Evolutionary conservation across 2,329 filamentous ascomycete genomes (phyloP).

Genomic region (Colletotrichum sidae): DNA sequence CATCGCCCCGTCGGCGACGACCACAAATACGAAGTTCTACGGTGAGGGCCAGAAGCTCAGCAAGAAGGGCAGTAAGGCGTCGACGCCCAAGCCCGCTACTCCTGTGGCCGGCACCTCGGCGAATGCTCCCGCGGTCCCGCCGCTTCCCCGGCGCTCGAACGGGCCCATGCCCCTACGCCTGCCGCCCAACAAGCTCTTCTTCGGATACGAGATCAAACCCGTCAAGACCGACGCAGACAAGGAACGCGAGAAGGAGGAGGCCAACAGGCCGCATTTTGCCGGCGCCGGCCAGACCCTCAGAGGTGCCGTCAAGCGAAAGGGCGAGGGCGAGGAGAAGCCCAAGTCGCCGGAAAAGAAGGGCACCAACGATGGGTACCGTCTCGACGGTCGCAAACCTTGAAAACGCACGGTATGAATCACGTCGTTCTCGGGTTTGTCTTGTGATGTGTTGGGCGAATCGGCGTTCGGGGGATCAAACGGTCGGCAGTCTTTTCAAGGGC

Average conservation of each 20-base stretch:
- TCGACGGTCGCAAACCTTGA: conserved; percentile 54
- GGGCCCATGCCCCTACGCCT: conserved; percentile 89
- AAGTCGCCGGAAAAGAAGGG: conserved; percentile 61
- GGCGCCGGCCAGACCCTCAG: conserved; percentile 87
- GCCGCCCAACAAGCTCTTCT: conserved; percentile 92
- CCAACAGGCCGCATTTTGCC: conserved; percentile 79
- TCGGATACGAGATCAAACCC: conserved; percentile 93
- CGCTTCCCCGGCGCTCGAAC: conserved; percentile 67
- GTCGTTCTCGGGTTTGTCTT: too few relatives aligned
- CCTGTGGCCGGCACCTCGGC: conserved; percentile 72
- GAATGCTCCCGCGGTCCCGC: conserved; percentile 44
- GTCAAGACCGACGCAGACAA: conserved; percentile 82
- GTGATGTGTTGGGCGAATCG: too few relatives aligned
- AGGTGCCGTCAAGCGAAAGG: conserved; percentile 78
- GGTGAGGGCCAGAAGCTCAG: conserved; percentile 85
- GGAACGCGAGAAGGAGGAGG: conserved; percentile 72
- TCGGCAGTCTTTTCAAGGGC: too few relatives aligned
- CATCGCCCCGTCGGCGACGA: conserved; percentile 82
- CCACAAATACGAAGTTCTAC: conserved; percentile 82
- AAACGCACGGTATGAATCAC: neutral
- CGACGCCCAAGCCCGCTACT: conserved; percentile 78
- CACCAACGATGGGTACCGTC: conserved; percentile 54
- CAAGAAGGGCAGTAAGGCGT: conserved; percentile 83
- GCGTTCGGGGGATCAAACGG: too few relatives aligned
- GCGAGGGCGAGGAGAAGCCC: conserved; percentile 59